Base-by-base conservation (phyloP, 2,329 filamentous ascomycete genomes). In the Aureobasidium sp. region DNA sequence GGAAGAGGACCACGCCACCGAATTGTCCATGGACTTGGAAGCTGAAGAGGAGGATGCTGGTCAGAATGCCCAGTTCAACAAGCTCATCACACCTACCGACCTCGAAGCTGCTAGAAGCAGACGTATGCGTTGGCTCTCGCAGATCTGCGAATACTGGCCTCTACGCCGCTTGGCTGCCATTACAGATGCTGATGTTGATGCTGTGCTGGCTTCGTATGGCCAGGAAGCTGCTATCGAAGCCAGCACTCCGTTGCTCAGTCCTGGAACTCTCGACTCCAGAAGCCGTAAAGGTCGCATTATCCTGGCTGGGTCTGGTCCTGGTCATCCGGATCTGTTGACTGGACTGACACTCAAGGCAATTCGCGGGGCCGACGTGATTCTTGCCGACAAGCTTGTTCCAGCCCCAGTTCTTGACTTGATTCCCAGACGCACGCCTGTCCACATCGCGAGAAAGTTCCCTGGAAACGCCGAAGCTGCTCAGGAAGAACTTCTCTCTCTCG, bases 81-180 rank as follows among this genome's bases (percentile, higher is more conserved):
- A 82, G 63, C 79, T 99, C 4, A 81, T 97, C 7, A 83, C 81
- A 0, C 86, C 89, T 49, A 84, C 86, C 46, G 90, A 94, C 68
- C 75, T 82, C 0, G 86, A 88, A 62, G 86, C 86, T 3, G 83
- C 85, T 17, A 90, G 90, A 70, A 91, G 83, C 23, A 81, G 93
- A 62, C 83, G 94, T 55, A 92, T 95, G 79, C 84, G 94, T 61
- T 99, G 94, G 94, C 79, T 99, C 1, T 84, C 88, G 21, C 94
- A 99, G 71, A 90, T 99, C 57, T 99, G 94, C 79, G 94, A 99
- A 77, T 99, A 99, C 75, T 99, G 94, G 94, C 92, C 94, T 1
- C 79, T 99, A 27, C 86, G 85, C 64, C 84, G 89, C 19, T 81
- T 99, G 1, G 90, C 91, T 8, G 80, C 81, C 42, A 87, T 97